These are phyloP conservation scores for Cadophora luteo-olivacea DNA, from an alignment of 2,329 filamentous ascomycete species.

Conservation along the genomic window DNA sequence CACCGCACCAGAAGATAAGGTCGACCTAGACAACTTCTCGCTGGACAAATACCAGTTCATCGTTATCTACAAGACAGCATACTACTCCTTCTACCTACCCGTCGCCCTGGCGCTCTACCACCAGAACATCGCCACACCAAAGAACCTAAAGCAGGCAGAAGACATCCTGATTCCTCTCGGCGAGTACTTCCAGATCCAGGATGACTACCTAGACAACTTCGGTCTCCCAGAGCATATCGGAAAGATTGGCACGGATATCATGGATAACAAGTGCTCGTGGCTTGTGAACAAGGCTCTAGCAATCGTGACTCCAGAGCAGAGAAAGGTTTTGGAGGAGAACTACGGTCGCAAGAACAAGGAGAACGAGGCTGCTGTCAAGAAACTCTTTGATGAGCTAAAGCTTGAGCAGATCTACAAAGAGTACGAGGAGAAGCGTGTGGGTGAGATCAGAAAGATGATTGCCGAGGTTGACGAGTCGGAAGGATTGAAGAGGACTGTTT, in stretches of 20 bases:
- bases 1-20: constrained; percentile 91
- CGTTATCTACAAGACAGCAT: constrained; percentile 99
- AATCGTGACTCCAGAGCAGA: constrained; percentile 82
- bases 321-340: constrained; percentile 85
- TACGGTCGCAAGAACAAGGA: constrained; percentile 90
- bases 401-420: constrained; percentile 84
- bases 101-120: constrained; percentile 90
- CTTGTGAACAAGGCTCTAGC: constrained; percentile 92
- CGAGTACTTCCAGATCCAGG: constrained; percentile 99
- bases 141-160: constrained; percentile 88
- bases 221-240: constrained; percentile 91
- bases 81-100: constrained; percentile 98
- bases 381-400: constrained; percentile 84
- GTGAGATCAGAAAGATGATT: constrained; percentile 80
- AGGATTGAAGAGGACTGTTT: constrained; percentile 89
- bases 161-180: constrained; percentile 96
- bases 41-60: constrained; percentile 97
- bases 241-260: constrained; percentile 98
- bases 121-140: constrained; percentile 81
- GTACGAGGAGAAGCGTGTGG: constrained; percentile 87
- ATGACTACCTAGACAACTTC: constrained; percentile 99
- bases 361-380: constrained; percentile 86
- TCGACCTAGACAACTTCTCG: constrained; percentile 94
- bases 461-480: constrained; percentile 81
- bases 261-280: constrained; percentile 99